A percentile compares a stretch with the other conserved stretches of the same genome.
phyloP scores from a whole-genome alignment of 306 rosid genomes.

The Fragaria ananassa region DNA sequence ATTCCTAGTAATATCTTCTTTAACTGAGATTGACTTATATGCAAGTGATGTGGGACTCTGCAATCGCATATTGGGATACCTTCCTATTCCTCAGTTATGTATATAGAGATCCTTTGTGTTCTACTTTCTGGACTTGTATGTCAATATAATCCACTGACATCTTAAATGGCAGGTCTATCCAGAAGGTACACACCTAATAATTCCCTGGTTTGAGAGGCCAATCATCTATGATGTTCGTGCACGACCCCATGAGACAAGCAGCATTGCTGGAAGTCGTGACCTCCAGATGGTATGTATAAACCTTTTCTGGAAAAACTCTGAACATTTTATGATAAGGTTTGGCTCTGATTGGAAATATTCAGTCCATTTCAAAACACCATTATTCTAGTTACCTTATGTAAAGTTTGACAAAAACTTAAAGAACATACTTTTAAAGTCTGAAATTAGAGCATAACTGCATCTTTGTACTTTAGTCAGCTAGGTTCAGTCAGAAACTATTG shows the following conservation, averaged over 20 bases:
- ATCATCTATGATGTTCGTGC: slow-evolving; percentile 87
- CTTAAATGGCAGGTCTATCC: slow-evolving; percentile 72
- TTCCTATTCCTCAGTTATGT: neutral
- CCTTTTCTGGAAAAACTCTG: neutral
- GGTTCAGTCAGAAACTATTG: neutral
- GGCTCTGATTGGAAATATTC: neutral
- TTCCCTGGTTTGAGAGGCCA: slow-evolving; percentile 92
- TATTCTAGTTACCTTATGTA: neutral
- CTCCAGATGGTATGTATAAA: slow-evolving; percentile 62
- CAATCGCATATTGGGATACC: neutral
- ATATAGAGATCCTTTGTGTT: neutral
- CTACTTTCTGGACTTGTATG: neutral
- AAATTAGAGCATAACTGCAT: neutral
- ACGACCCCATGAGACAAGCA: slow-evolving; percentile 63
- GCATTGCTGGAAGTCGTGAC: slow-evolving; percentile 78
- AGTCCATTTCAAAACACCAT: neutral
- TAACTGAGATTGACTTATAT: neutral
- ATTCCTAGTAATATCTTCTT: neutral
- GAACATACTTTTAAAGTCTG: neutral
- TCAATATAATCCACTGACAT: neutral
- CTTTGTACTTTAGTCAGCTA: neutral
- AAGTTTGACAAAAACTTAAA: neutral
- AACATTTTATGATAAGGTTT: neutral
- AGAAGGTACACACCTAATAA: slow-evolving; percentile 77
- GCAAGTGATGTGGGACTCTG: neutral